These are phyloP conservation scores for Wickerhamomyces xylosicus DNA, from an alignment of 805 yeast species.

Conservation along the genomic window DNA sequence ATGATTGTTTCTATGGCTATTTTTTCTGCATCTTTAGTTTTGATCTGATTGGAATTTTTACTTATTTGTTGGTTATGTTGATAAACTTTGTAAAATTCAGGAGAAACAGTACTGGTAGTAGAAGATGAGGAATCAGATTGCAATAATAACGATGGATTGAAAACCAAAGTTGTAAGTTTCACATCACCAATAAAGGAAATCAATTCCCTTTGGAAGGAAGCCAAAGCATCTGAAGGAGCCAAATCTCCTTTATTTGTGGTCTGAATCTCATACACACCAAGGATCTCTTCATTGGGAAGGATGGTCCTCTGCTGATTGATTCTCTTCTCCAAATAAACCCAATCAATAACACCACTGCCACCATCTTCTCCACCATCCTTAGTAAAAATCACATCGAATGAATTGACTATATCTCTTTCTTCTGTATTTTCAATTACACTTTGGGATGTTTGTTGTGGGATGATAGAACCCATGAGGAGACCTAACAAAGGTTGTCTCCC, in stretches of 20 bases:
- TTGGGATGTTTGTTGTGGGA: background rate
- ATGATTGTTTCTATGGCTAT: conserved; percentile 2
- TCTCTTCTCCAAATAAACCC: background rate
- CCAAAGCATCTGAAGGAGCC: background rate
- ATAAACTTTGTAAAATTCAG: too few species aligned
- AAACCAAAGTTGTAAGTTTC: background rate
- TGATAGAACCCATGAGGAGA: background rate
- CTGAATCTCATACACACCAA: conserved; percentile 1
- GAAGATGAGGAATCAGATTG: background rate
- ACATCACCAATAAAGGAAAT: too few species aligned
- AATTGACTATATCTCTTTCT: background rate
- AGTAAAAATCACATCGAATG: background rate
- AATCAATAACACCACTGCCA: background rate
- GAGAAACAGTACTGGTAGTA: too few species aligned
- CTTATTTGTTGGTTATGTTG: background rate
- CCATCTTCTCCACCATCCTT: background rate
- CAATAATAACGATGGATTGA: background rate
- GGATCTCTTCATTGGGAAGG: conserved; percentile 1
- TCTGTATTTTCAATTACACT: background rate
- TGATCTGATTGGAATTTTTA: background rate
- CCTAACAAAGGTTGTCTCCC: background rate
- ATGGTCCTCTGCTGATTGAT: conserved; percentile 1
- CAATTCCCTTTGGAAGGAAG: background rate
- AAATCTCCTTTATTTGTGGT: background rate
- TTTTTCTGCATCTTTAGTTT: conserved; percentile 2